Conservation (phyloP, 2,329 filamentous ascomycete species). For the Botryotinia convoluta region DNA sequence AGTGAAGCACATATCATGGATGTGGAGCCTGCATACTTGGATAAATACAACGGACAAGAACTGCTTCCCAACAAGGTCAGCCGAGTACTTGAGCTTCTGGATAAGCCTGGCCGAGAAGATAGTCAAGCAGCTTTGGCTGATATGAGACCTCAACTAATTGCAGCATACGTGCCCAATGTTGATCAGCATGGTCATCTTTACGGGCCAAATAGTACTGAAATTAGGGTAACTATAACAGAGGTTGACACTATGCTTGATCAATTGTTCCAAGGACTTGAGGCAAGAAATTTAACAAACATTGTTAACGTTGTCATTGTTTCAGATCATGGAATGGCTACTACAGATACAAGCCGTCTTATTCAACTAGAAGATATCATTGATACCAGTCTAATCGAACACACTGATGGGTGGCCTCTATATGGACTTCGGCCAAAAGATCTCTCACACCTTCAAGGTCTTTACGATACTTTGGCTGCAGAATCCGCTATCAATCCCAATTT, state of each 20-base stretch:
- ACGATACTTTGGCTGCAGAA: slow-evolving; percentile 58
- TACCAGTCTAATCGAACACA: slow-evolving; percentile 71
- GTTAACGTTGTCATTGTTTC: slow-evolving; percentile 96
- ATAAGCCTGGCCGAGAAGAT: slow-evolving; percentile 71
- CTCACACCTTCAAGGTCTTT: slow-evolving; percentile 63
- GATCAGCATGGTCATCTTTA: slow-evolving; percentile 83
- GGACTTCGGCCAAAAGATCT: slow-evolving; percentile 78
- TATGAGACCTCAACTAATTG: slow-evolving; percentile 83
- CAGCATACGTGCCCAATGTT: slow-evolving; percentile 91
- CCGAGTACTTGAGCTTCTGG: slow-evolving; percentile 77
- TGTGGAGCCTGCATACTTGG: slow-evolving; percentile 75
- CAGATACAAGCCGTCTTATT: slow-evolving; percentile 73
- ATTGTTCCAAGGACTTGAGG: slow-evolving; percentile 72
- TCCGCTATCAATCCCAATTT: slow-evolving; percentile 64
- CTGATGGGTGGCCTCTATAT: slow-evolving; percentile 91
- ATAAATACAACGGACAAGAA: slow-evolving; percentile 81
- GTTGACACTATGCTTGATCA: slow-evolving; percentile 80
- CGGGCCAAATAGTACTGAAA: slow-evolving; percentile 94
- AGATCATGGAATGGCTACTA: slow-evolving; percentile 97
- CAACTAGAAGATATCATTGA: slow-evolving; percentile 91
- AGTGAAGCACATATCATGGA: slow-evolving; percentile 80
- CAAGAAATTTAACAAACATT: slow-evolving; percentile 80
- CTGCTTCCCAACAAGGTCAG: slow-evolving; percentile 70
- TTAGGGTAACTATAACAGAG: slow-evolving; percentile 70
- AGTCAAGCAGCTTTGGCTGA: slow-evolving; percentile 48